phyloP scores from a whole-genome alignment of 148 eudicot genomes.

The Amaranthus palmeri region DNA sequence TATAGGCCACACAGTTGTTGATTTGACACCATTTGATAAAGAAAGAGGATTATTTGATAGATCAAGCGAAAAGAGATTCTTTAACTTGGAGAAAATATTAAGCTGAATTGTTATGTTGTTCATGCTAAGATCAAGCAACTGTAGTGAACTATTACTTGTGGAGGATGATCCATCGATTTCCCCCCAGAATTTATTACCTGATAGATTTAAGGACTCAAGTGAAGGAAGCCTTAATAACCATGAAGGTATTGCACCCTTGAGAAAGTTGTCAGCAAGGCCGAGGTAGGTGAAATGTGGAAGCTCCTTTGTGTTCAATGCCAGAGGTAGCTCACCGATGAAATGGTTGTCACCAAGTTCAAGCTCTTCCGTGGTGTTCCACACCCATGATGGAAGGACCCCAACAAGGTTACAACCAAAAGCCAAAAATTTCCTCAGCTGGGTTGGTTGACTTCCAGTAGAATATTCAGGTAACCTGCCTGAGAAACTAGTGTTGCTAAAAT shows the following conservation, averaged over 20 bases:
- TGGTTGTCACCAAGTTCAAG: background rate
- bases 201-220: background rate
- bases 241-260: slow-evolving; percentile 13
- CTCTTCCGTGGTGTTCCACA: background rate
- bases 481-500: background rate
- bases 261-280: slow-evolving; percentile 11
- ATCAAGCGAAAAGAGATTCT: background rate
- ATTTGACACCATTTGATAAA: background rate
- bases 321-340: slow-evolving; percentile 7
- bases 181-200: background rate
- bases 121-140: background rate
- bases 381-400: background rate
- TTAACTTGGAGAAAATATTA: background rate
- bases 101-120: background rate
- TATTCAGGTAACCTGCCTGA: too few relatives aligned
- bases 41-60: background rate
- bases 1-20: background rate
- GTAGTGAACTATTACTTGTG: background rate
- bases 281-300: background rate
- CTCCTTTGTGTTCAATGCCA: background rate
- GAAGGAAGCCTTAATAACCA: slow-evolving; percentile 2
- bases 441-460: too few relatives aligned
- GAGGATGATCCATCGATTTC: background rate
- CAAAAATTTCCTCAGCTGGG: too few relatives aligned
- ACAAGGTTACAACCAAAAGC: too few relatives aligned